Evolutionary conservation across 192 early-diverging fungal species (phyloP).

Genomic region (Coemansia sp.): DNA sequence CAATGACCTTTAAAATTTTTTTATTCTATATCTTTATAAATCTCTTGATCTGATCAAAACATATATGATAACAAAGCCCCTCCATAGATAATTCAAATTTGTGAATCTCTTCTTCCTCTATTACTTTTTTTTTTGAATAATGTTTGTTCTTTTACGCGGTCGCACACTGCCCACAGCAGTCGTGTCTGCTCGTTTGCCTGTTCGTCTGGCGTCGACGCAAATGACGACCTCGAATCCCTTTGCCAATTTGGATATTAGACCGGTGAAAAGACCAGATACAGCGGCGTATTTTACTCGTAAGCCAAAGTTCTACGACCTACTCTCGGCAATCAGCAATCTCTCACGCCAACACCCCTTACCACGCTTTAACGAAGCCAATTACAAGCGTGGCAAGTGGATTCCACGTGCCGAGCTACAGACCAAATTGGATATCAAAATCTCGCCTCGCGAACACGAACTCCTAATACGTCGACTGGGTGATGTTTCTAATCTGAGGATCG

Average conservation of each 20-base stretch:
- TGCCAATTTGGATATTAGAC: slow-evolving; percentile 37
- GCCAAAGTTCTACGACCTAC: slow-evolving; percentile 74
- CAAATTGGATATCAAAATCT: slow-evolving; percentile 29
- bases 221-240: slow-evolving; percentile 13
- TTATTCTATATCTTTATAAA: neutral
- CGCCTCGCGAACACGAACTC: slow-evolving; percentile 27
- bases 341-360: slow-evolving; percentile 24
- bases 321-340: slow-evolving; percentile 68
- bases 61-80: neutral
- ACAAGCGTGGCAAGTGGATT: slow-evolving; percentile 20
- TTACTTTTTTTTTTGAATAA: neutral
- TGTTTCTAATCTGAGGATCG: slow-evolving; percentile 14
- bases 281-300: slow-evolving; percentile 91
- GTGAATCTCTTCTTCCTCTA: neutral
- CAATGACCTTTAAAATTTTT: neutral
- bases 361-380: slow-evolving; percentile 6
- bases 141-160: neutral
- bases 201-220: neutral
- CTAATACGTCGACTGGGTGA: slow-evolving; percentile 24
- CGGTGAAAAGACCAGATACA: slow-evolving; percentile 62
- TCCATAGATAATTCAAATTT: neutral
- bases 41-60: neutral
- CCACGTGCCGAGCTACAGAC: slow-evolving; percentile 14
- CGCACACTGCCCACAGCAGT: neutral
- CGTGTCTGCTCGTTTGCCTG: too few relatives aligned